These are phyloP conservation scores for Scenedesmus sp. DNA, from an alignment of 163 green algal genomes.

Conservation along the genomic window DNA sequence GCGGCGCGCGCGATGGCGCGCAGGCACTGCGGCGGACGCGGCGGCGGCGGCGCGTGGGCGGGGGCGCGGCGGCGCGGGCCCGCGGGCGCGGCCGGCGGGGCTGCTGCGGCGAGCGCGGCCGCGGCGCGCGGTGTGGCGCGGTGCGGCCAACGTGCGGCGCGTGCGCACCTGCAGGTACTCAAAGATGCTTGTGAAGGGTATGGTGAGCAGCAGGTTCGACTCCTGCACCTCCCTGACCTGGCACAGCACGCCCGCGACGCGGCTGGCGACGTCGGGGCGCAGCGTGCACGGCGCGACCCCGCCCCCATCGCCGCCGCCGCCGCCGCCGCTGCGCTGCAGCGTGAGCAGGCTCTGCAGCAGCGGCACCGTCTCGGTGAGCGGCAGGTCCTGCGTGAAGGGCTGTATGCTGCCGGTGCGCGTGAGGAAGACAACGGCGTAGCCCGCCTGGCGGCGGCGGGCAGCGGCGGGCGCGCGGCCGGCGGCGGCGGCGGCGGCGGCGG, in stretches of 20 bases:
- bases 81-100: too few relatives aligned
- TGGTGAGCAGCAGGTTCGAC: slow-evolving; percentile 66
- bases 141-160: not conserved
- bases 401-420: slow-evolving; percentile 81
- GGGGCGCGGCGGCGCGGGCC: not conserved
- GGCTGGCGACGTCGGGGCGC: not conserved
- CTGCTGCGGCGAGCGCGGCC: too few relatives aligned
- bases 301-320: not conserved
- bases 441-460: slow-evolving; percentile 57
- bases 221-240: slow-evolving; percentile 38
- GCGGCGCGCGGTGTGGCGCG: too few relatives aligned
- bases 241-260: slow-evolving; percentile 41
- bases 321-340: not conserved
- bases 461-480: not conserved
- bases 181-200: slow-evolving; percentile 95
- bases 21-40: slow-evolving; percentile 58
- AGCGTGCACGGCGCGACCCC: slow-evolving; percentile 18
- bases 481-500: not conserved
- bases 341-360: slow-evolving; percentile 16
- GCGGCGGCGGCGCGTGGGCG: not conserved
- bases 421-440: slow-evolving; percentile 95
- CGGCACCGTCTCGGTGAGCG: slow-evolving; percentile 43
- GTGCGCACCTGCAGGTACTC: slow-evolving; percentile 88
- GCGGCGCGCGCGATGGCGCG: slow-evolving; percentile 55
- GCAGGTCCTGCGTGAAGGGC: slow-evolving; percentile 77